These are phyloP conservation scores for Xerocomus spinulosus DNA, from an alignment of 768 basidiomycete genomes.

Conservation along the genomic window DNA sequence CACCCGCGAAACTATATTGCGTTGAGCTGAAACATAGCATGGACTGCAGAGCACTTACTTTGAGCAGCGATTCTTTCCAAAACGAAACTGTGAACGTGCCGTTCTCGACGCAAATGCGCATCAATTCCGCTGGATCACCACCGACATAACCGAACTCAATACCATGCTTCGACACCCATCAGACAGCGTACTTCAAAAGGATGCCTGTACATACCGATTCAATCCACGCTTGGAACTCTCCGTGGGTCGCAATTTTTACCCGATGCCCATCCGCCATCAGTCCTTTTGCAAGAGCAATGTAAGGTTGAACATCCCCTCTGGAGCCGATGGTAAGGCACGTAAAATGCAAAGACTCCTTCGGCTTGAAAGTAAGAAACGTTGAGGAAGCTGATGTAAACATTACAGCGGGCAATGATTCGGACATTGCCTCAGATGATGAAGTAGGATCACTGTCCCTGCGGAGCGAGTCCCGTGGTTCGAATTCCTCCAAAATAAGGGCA, in stretches of 20 bases:
- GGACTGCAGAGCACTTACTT: constrained; percentile 44
- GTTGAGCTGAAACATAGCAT: constrained; percentile 4
- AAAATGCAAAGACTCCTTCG: constrained; percentile 76
- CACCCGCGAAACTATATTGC: constrained; percentile 83
- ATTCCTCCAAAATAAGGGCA: constrained; percentile 80
- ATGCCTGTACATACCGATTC: constrained; percentile 64
- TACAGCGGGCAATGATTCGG: constrained; percentile 76
- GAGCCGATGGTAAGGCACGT: constrained; percentile 97
- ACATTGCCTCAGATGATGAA: constrained; percentile 50
- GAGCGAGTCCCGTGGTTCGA: constrained; percentile 50
- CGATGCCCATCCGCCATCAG: constrained; percentile 85
- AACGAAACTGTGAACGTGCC: constrained; percentile 96
- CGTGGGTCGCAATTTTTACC: constrained; percentile 90
- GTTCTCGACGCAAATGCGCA: constrained; percentile 97
- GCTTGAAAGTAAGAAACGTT: constrained; percentile 96
- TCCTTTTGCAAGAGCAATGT: constrained; percentile 92
- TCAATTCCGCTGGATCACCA: constrained; percentile 95
- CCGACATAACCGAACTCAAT: constrained; percentile 94
- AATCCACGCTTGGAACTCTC: constrained; percentile 93
- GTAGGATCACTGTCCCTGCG: constrained; percentile 37
- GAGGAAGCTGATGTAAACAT: constrained; percentile 97
- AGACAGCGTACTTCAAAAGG: constrained; percentile 3
- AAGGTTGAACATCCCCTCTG: constrained; percentile 96
- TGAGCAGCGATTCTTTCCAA: constrained; percentile 82
- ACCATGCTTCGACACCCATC: constrained; percentile 58